Evolutionary conservation across 2,329 filamentous ascomycete species (phyloP), one percentile per base, ranked within the genome.

Genomic region (Elsinoe arachidis): DNA sequence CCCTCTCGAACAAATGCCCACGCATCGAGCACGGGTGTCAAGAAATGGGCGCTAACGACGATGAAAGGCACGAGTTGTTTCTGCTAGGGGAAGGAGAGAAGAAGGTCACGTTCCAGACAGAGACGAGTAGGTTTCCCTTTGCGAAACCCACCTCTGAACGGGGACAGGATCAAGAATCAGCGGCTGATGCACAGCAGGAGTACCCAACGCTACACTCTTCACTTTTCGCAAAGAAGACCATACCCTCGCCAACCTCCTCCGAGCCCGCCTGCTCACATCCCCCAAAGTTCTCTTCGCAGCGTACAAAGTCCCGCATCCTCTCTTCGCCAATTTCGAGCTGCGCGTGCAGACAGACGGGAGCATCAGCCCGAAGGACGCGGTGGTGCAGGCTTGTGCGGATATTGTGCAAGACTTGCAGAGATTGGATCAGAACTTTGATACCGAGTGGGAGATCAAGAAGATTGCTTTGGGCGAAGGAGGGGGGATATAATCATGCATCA

Each of bases 191-290:
- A 12, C 49, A 39, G 9, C 59, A 93, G 90, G 90, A 68, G 90
- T 95, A 70, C 89, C 92, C 19, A 95, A 96, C 70, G 90, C 88
- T n/a, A 88, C 90, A 9, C 88, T 96, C 73, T 99, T 99, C 76
- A 84, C 89, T 59, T 85, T 99, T 74, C 89, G 90, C 74, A 97
- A 96, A 73, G 93, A 99, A 72, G 93, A 99, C 66, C 92, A 96
- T 74, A 96, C 92, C 1, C 82, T 99, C 23, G 93, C 86, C 65
- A 96, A 99, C 72, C 80, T 99, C 57, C 80, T 99, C 58, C 82
- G 87, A 49, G 85, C 89, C 67, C 88, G 92, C 66, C 86, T 99
- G 58, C 85, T 93, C 75, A 85, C 88, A 70, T 87, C 89, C 66
- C 81, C 84, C 15, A 86, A 95, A 69, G 87, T 99, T 65, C 78